These are phyloP conservation scores for Rhynchospora tenuis DNA, from an alignment of 176 grass and related monocot species.

Conservation along the genomic window DNA sequence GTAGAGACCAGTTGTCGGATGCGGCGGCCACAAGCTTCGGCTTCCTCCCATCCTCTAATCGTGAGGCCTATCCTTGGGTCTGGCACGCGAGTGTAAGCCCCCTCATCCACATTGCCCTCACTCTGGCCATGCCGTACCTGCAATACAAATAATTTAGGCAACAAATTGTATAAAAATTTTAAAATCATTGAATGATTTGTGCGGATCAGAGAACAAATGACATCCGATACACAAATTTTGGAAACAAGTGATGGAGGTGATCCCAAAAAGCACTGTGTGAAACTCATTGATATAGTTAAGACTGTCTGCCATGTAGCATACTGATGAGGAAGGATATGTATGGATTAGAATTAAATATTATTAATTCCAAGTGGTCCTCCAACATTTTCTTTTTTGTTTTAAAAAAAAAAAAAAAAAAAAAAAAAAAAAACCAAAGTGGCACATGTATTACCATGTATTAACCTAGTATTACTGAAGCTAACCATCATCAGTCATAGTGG, in stretches of 20 bases:
- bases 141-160: background rate
- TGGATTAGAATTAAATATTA: background rate
- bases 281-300: no score
- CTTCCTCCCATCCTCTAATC: conserved; percentile 37
- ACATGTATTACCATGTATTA: background rate
- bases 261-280: background rate
- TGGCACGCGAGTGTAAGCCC: conserved; percentile 57
- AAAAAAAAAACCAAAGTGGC: no score
- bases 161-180: background rate
- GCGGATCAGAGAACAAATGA: background rate
- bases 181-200: background rate
- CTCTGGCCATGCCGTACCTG: conserved; percentile 74
- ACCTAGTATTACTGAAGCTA: background rate
- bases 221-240: background rate
- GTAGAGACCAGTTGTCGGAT: conserved; percentile 27
- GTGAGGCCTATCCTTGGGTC: conserved; percentile 81
- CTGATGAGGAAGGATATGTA: background rate
- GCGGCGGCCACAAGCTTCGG: conserved; percentile 45
- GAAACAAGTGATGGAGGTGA: background rate
- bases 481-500: background rate
- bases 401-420: background rate
- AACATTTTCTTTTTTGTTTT: background rate
- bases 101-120: conserved; percentile 83
- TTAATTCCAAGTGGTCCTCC: background rate
- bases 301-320: background rate